Evolutionary conservation across 2,329 filamentous ascomycete genomes (phyloP), one percentile per base, ranked within the genome.

Genomic region (Tolypocladium sp.): DNA sequence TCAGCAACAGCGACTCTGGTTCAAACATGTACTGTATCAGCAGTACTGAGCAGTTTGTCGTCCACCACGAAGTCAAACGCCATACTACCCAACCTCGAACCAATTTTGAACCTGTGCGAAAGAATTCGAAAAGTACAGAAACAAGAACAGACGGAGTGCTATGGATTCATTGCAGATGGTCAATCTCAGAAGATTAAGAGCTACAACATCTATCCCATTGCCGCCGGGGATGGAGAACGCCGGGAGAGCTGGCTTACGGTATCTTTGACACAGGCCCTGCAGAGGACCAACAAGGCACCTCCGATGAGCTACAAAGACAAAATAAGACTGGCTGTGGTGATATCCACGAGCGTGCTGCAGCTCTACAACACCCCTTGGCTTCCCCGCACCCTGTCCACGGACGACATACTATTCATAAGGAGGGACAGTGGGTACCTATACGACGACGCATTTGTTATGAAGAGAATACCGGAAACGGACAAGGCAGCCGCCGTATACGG

Each of bases 311-410:
- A 37, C n/a, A 25, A 40, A 0, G 61, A 62, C 49, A 63, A 59
- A 25, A 42, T 69, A 1, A 58, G 61, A 2, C 63, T 70, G 20
- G 61, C 64, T 1, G 57, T 57, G 7, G 58, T 58, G 2, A 57
- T 66, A 1, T 62, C 66, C 7, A 64, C 64, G 0, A 65, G 65
- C 59, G 57, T 70, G 15, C 56, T 68, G 5, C 63, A 68, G 22
- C 60, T 69, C 15, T 56, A 67, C 38, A 59, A 63, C 7, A 69
- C 65, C 0, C 57, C 58, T 2, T 69, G 68, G 66, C 61, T 68
- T 4, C 59, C 65, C 2, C 9, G 15, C 25, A 35, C 25, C 4
- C 17, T 57, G 6, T 38, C 33, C 44, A 52, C 33, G 9, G n/a
- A 37, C 20, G 56, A 57, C 56, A 52, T 57, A 12, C 25, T 41